Base-by-base conservation (phyloP, 208 protist genomes). In the Acanthamoeba lenticulata region DNA sequence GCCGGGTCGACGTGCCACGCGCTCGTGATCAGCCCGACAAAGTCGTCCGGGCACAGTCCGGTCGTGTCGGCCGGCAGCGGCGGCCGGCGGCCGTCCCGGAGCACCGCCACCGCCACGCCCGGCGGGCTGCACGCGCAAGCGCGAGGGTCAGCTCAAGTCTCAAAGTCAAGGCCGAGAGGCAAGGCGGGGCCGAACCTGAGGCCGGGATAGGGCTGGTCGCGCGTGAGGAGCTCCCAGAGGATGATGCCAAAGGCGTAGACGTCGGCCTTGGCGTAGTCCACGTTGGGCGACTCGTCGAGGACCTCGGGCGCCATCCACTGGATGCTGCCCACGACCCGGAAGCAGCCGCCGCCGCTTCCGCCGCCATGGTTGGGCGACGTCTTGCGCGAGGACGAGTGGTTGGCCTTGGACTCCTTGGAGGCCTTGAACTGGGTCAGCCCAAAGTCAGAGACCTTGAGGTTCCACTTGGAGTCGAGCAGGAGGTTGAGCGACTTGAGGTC, bases 291-390 rank as follows among this genome's bases (percentile, higher is more conserved):
- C 45, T 92, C 55, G 24, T 42, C n/a, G 34, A 92, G 79, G 15
- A 89, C 79, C 36, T 89, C 79, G 24, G 79, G 79, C 29, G 79
- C 79, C 5, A 38, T 89, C 79, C 79, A 89, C 27, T 44, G 36
- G 1, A 89, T 1, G 79, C 79, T 89, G 32, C 79, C 79, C 0
- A n/a, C 52, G 52, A 60, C n/a, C n/a, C n/a, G n/a, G n/a, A n/a
- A n/a, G n/a, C n/a, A n/a, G n/a, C n/a, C n/a, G n/a, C n/a, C n/a
- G n/a, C n/a, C n/a, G n/a, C n/a, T n/a, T n/a, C n/a, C n/a, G n/a
- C n/a, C n/a, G n/a, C n/a, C n/a, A n/a, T n/a, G n/a, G n/a, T n/a
- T n/a, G n/a, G n/a, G n/a, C n/a, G n/a, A n/a, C n/a, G n/a, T n/a
- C n/a, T n/a, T n/a, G n/a, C n/a, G n/a, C n/a, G n/a, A n/a, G n/a